Evolutionary conservation across 352 stramenopile genomes (phyloP).

Genomic region (Globisporangium heterothallicum): DNA sequence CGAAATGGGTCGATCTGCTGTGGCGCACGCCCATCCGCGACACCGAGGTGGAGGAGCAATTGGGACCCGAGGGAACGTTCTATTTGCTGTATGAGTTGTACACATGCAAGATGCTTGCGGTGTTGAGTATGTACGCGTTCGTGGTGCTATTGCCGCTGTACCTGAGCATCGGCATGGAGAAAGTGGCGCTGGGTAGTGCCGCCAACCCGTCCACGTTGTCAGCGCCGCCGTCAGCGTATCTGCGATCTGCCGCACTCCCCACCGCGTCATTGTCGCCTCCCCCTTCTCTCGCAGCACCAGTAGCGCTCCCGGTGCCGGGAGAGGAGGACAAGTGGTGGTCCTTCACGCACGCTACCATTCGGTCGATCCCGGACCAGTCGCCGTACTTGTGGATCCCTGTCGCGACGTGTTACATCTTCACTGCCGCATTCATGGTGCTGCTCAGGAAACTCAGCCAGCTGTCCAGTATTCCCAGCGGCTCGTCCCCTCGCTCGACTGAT

Average conservation of each 20-base stretch:
- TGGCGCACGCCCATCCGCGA: conserved; percentile 67
- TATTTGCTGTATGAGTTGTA: conserved; percentile 85
- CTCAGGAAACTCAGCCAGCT: conserved; percentile 62
- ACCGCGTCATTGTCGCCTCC: conserved; percentile 11
- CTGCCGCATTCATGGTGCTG: conserved; percentile 64
- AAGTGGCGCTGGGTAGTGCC: conserved; percentile 3
- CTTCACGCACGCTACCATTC: conserved; percentile 75
- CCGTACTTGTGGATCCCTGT: conserved; percentile 77
- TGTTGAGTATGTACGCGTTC: conserved; percentile 56
- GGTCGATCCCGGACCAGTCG: conserved; percentile 69
- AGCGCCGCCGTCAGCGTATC: not conserved
- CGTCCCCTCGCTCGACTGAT: not conserved
- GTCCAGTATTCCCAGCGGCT: conserved; percentile 44
- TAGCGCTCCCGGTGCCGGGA: not conserved
- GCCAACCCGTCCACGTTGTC: conserved; percentile 3
- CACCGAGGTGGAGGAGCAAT: conserved; percentile 51
- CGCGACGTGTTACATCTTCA: conserved; percentile 71
- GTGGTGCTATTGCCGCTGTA: conserved; percentile 74
- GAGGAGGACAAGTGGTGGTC: conserved; percentile 61
- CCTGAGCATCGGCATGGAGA: conserved; percentile 43
- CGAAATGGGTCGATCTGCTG: conserved; percentile 58
- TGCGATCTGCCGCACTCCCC: not conserved
- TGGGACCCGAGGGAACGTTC: conserved; percentile 77
- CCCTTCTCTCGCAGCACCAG: not conserved
- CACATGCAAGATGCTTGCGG: conserved; percentile 52